phyloP scores from a whole-genome alignment of 2,329 filamentous ascomycete genomes.

The Aspergillus luchuensis region DNA sequence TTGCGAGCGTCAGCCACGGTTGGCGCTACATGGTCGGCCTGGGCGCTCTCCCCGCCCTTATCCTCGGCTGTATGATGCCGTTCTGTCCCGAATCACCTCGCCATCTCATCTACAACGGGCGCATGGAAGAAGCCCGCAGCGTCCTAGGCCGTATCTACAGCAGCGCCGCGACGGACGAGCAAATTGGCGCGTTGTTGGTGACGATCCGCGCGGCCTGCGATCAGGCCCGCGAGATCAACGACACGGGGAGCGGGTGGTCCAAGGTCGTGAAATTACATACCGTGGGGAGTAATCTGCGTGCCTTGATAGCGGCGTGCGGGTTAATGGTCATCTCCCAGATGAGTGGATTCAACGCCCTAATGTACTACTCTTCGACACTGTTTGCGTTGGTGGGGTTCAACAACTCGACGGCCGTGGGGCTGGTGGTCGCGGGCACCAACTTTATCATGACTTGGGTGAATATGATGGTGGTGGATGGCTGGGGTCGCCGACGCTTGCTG shows the following conservation, averaged over 20 bases:
- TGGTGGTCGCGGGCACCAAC: slow-evolving; percentile 36
- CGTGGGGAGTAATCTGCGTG: slow-evolving; percentile 39
- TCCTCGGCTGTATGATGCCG: slow-evolving; percentile 48
- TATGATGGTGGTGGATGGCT: slow-evolving; percentile 49
- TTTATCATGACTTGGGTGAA: slow-evolving; percentile 56
- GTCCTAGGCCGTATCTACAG: slow-evolving; percentile 35
- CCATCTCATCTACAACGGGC: slow-evolving; percentile 25
- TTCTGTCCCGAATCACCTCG: slow-evolving; percentile 44
- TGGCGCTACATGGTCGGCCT: slow-evolving; percentile 56
- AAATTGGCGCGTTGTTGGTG: slow-evolving; percentile 49
- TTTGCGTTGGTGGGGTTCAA: slow-evolving; percentile 54
- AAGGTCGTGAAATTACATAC: slow-evolving; percentile 52
- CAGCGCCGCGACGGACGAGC: slow-evolving; percentile 37
- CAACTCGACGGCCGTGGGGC: slow-evolving; percentile 51
- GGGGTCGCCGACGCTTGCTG: slow-evolving; percentile 50
- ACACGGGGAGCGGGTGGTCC: slow-evolving; percentile 46
- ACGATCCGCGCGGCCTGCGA: slow-evolving; percentile 47
- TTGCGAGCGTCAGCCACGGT: slow-evolving; percentile 45
- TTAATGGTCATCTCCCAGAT: slow-evolving; percentile 50
- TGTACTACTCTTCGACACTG: slow-evolving; percentile 50
- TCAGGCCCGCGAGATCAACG: slow-evolving; percentile 43
- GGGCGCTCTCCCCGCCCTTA: slow-evolving; percentile 51
- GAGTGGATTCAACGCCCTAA: slow-evolving; percentile 50
- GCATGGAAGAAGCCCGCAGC: slow-evolving; percentile 32
- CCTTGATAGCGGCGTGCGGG: slow-evolving; percentile 51